Conservation (phyloP, 768 basidiomycete species). For the Serendipita sp. region DNA sequence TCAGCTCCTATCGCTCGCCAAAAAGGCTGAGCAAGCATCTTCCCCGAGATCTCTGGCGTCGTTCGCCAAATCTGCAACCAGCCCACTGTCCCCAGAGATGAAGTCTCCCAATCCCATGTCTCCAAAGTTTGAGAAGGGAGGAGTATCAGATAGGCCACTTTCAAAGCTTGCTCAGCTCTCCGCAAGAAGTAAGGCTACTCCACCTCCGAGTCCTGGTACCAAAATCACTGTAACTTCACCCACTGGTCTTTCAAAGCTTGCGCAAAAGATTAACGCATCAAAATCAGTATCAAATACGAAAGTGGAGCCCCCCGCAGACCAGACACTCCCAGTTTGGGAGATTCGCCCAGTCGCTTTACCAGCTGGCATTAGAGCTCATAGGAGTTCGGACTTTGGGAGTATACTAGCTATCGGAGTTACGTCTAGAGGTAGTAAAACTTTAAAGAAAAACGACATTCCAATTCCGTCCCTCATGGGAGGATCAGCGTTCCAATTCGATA, state of each 20-base stretch:
- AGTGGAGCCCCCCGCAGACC: too few relatives aligned
- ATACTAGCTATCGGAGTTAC: too few relatives aligned
- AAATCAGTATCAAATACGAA: slow-evolving; percentile 7
- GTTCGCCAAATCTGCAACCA: background rate
- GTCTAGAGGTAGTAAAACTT: too few relatives aligned
- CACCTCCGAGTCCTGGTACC: slow-evolving; percentile 13
- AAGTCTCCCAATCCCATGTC: slow-evolving; percentile 11
- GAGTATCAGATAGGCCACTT: slow-evolving; percentile 22
- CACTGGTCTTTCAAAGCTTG: slow-evolving; percentile 41
- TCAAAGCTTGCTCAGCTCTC: slow-evolving; percentile 66
- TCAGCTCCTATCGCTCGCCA: slow-evolving; percentile 29
- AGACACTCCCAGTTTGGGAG: background rate
- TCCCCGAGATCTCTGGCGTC: slow-evolving; percentile 13
- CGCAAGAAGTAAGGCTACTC: slow-evolving; percentile 18
- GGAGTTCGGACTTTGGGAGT: too few relatives aligned
- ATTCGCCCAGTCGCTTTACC: background rate
- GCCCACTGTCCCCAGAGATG: background rate
- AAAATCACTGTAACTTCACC: slow-evolving; percentile 10
- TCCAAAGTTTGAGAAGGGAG: slow-evolving; percentile 7
- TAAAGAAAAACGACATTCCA: background rate
- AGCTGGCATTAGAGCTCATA: too few relatives aligned
- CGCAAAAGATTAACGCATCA: slow-evolving; percentile 51
- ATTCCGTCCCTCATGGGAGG: background rate
- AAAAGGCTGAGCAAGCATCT: slow-evolving; percentile 32
- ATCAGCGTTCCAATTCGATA: slow-evolving; percentile 49